Evolutionary conservation across 2,329 filamentous ascomycete species (phyloP).

Genomic region (Arthrobotrys sinensis): DNA sequence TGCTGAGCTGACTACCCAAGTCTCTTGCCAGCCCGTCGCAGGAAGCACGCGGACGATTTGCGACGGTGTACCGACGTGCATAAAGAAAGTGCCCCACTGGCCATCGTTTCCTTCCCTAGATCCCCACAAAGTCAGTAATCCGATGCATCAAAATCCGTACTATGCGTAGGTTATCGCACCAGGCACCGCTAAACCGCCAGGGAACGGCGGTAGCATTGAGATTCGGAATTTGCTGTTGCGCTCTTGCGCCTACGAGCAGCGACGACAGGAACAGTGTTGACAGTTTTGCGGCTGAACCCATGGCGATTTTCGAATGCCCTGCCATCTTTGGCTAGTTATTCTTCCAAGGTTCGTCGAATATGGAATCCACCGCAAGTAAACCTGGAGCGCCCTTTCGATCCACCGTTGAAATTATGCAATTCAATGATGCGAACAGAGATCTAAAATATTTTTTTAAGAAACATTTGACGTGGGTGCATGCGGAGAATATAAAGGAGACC

Average conservation of each 20-base stretch:
- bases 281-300: slow-evolving; percentile 52
- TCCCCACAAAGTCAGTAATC: not conserved
- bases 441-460: not conserved
- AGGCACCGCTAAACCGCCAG: slow-evolving; percentile 45
- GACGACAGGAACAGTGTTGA: slow-evolving; percentile 41
- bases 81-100: slow-evolving; percentile 53
- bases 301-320: slow-evolving; percentile 38
- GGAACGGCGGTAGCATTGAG: slow-evolving; percentile 52
- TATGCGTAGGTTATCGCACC: slow-evolving; percentile 21
- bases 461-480: slow-evolving; percentile 22
- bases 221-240: slow-evolving; percentile 50
- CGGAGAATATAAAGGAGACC: slow-evolving; percentile 52
- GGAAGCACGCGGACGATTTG: slow-evolving; percentile 58
- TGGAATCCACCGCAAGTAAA: slow-evolving; percentile 1
- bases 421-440: slow-evolving; percentile 6
- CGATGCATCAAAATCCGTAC: not conserved
- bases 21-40: slow-evolving; percentile 57
- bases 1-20: slow-evolving; percentile 38
- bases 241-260: slow-evolving; percentile 12
- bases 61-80: slow-evolving; percentile 49
- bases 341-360: slow-evolving; percentile 10
- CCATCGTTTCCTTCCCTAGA: slow-evolving; percentile 58
- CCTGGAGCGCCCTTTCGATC: not conserved
- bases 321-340: slow-evolving; percentile 43
- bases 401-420: not conserved